Base-by-base conservation (phyloP, 2,329 filamentous ascomycete genomes). In the Phialophora verrucosa region DNA sequence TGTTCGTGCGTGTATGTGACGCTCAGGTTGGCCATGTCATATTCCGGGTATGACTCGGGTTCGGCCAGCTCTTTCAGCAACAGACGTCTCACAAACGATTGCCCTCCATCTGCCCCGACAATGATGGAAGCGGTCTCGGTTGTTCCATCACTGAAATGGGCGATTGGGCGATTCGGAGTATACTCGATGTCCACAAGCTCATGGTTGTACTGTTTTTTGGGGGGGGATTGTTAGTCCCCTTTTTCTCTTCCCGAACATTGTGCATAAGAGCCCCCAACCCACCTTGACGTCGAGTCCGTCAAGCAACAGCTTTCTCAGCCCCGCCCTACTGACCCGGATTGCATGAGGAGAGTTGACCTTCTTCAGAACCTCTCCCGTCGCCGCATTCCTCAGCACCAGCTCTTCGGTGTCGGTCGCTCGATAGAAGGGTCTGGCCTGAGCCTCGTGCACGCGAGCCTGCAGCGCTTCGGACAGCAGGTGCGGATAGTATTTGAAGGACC, bases 1-100 rank as follows among this genome's bases (percentile, higher is more conserved):
- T 54, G 51, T 54, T 54, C 51, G 51, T 54, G 51, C n/a, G 51
- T 54, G 51, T 54, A 54, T 32, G 27, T 38, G 31, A 56, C 53
- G 20, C 27, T 56, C 53, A 56, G 27, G 31, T 56, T 56, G 29
- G 53, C 51, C 51, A 54, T 56, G 11, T 56, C 27, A 31, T 35
- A 56, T 56, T 35, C 27, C 32, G 53, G 53, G 29, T 54, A 54
- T 29, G 27, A 31, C 53, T 56, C 27, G 53, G 53, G 27, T 20
- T n/a, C 53, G 31, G 29, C 53, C 23, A 56, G 53, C 53, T 56
- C 27, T 56, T 56, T 56, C 53, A 32, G 53, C 53, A 56, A 35
- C 53, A 56, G n/a, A n/a, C 51, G 27, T 56, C 53, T 56, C 53
- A 56, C 53, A n/a, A 56, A 35, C 2, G 53, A 56, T 20, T 56